Evolutionary conservation across 805 yeast species (phyloP), one percentile per base, ranked within the genome.

Genomic region (Candida verbasci): DNA sequence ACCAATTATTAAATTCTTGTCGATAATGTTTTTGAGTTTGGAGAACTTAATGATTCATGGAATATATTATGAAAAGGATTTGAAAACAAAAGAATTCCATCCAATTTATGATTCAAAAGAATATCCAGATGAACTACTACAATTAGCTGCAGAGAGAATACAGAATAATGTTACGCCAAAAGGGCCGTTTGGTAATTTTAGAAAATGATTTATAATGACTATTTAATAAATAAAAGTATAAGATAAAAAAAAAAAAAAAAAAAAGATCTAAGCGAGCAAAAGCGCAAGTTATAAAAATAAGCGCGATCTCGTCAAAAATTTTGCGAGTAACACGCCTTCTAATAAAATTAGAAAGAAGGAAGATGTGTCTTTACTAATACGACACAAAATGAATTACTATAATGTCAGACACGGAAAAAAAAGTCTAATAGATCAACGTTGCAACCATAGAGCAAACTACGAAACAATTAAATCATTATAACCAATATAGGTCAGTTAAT

Each of bases 21-120:
- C 47, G 7, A 37, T 29, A 29, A 45, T 58, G 8, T 56, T 60
- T 31, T 33, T 28, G 15, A 40, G 49, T 6, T 42, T 62, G 35
- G 60, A 58, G n/a, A 50, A 35, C 28, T 46, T 62, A 29, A 53
- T 58, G 60, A 46, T 62, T 27, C 65, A 62, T 41, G 68, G 69
- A 3, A 52, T 62, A 18, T 56, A 55, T 40, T 62, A 53, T 46
- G 55, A 59, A 33, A 34, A 25, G 17, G 31, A 37, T 24, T 26
- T 25, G 6, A 29, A 31, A 11, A 26, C 24, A 6, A 36, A 36
- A 5, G 35, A 34, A 25, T 46, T 57, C 30, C 37, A 40, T 17
- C 60, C 65, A 9, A 50, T 57, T 6, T 60, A 46, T 39, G 68
- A 61, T 38, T 43, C 39, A 14, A 40, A 28, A 10, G 53, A 51